phyloP scores from a whole-genome alignment of 2,329 filamentous ascomycete species.

The Xenosphaeropsis pyriputrescens region DNA sequence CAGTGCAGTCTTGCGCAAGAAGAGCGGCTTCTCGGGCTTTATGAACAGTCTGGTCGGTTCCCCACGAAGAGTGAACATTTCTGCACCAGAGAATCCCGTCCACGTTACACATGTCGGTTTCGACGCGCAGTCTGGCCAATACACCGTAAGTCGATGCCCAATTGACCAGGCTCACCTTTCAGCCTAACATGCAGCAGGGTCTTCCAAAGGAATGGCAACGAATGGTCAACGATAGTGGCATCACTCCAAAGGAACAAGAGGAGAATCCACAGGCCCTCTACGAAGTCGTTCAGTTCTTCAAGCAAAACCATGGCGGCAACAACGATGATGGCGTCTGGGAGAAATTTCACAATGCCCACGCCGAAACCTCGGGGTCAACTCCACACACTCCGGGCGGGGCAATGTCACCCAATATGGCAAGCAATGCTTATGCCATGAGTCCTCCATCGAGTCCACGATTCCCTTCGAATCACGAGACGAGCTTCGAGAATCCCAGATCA shows the following conservation, averaged over 20 bases:
- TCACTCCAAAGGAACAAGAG: slow-evolving; percentile 88
- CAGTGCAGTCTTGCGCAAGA: slow-evolving; percentile 54
- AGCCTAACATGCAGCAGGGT: slow-evolving; percentile 39
- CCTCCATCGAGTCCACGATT: slow-evolving; percentile 77
- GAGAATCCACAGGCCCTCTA: slow-evolving; percentile 92
- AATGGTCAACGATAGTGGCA: slow-evolving; percentile 87
- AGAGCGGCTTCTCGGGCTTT: slow-evolving; percentile 77
- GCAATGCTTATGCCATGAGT: slow-evolving; percentile 46
- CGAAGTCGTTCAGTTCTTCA: slow-evolving; percentile 93
- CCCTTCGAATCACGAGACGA: slow-evolving; percentile 78
- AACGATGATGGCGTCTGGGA: slow-evolving; percentile 78
- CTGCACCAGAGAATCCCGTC: slow-evolving; percentile 93
- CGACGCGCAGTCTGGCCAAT: slow-evolving; percentile 90
- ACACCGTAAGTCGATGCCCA: slow-evolving; percentile 46
- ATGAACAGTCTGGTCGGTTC: slow-evolving; percentile 75
- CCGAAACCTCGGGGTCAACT: slow-evolving; percentile 33
- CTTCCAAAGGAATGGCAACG: slow-evolving; percentile 97
- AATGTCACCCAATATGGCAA: slow-evolving; percentile 28
- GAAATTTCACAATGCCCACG: slow-evolving; percentile 83
- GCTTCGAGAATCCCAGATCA: slow-evolving; percentile 92
- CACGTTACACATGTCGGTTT: slow-evolving; percentile 97
- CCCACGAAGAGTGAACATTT: slow-evolving; percentile 83
- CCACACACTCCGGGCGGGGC: slow-evolving; percentile 1
- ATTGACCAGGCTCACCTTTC: slow-evolving; percentile 5
- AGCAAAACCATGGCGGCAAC: slow-evolving; percentile 70